Percentiles rank a stretch among this genome's conserved stretches.
Evolutionary conservation across 139 green algal species (phyloP).

Genomic region (Chlamydomonas eustigma): DNA sequence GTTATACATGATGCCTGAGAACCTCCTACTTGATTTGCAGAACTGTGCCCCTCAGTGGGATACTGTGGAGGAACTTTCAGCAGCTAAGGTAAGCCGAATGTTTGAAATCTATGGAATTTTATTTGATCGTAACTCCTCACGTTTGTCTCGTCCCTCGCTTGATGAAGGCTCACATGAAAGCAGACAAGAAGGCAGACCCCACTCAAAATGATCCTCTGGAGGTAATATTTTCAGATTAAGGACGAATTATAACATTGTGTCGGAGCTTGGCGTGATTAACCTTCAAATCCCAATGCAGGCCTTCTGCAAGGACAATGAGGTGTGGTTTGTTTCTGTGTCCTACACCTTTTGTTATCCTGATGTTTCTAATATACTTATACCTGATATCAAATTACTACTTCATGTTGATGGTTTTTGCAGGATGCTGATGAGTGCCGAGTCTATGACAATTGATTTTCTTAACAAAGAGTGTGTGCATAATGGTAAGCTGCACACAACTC

Average conservation of each 20-base stretch:
- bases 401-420: not conserved
- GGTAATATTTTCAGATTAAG: not conserved
- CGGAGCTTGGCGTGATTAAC: too few species aligned
- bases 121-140: not conserved
- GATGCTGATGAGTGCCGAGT: slow-evolving; percentile 8
- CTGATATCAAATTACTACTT: not conserved
- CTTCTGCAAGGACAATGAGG: slow-evolving; percentile 9
- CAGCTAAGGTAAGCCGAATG: not conserved
- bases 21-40: not conserved
- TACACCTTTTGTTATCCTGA: not conserved
- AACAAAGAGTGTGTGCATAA: too few species aligned
- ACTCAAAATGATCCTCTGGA: not conserved
- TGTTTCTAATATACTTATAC: not conserved
- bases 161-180: slow-evolving; percentile 9
- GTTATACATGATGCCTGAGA: too few species aligned
- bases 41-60: not conserved
- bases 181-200: not conserved
- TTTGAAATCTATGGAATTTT: not conserved
- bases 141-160: not conserved
- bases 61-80: not conserved
- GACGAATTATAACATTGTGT: not conserved
- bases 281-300: not conserved
- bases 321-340: not conserved
- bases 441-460: not conserved
- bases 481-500: not conserved